Conservation (phyloP, 1,139 yeast species). For the Pichia sp. region DNA sequence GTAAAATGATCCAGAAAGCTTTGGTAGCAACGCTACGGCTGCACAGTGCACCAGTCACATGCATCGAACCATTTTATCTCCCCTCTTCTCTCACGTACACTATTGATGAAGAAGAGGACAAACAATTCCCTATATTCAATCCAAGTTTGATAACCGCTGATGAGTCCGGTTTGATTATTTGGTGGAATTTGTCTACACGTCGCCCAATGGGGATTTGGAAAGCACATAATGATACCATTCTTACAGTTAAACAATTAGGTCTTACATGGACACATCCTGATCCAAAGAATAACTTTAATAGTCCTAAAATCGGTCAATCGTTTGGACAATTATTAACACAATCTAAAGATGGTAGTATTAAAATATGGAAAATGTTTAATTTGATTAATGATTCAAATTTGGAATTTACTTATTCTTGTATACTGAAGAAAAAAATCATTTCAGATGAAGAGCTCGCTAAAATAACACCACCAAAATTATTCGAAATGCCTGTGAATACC, state of each 20-base stretch:
- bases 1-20: no score
- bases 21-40: constrained; percentile 14
- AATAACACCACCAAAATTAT: constrained; percentile 16
- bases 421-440: constrained; percentile 17
- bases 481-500: constrained; percentile 49
- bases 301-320: constrained; percentile 14
- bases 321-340: constrained; percentile 43
- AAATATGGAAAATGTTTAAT: constrained; percentile 40
- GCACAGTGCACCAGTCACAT: constrained; percentile 12
- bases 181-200: constrained; percentile 46
- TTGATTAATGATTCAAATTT: constrained; percentile 10
- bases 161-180: constrained; percentile 41
- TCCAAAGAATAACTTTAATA: neutral
- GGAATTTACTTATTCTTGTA: constrained; percentile 17
- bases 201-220: constrained; percentile 43
- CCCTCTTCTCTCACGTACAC: constrained; percentile 13
- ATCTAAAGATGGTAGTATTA: constrained; percentile 47
- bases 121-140: constrained; percentile 5
- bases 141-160: constrained; percentile 33
- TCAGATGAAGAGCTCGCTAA: constrained; percentile 1
- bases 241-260: constrained; percentile 40
- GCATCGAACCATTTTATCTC: constrained; percentile 14
- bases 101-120: neutral
- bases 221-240: constrained; percentile 41
- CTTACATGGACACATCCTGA: constrained; percentile 22